Conservation (phyloP, 140 eudicot genomes). For the Senecio squalidus region DNA sequence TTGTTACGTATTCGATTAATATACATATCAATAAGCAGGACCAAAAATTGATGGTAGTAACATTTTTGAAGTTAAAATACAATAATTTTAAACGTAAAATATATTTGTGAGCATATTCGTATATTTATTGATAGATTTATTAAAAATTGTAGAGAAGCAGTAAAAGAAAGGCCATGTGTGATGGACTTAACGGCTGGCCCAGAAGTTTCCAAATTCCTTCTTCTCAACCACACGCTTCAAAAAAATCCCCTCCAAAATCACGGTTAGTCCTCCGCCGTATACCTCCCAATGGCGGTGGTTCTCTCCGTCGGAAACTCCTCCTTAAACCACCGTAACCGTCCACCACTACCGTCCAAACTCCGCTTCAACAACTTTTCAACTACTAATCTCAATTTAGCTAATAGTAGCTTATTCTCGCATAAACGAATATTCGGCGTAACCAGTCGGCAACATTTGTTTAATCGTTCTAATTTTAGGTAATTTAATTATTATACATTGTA, state of each 20-base stretch:
- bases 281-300: slow-evolving; percentile 32
- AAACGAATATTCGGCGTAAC: slow-evolving; percentile 6
- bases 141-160: too few relatives aligned
- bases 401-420: slow-evolving; percentile 7
- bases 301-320: slow-evolving; percentile 23
- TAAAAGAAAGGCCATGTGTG: too few relatives aligned
- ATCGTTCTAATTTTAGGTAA: slow-evolving; percentile 17
- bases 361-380: slow-evolving; percentile 10
- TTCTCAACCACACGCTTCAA: slow-evolving; percentile 22
- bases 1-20: too few relatives aligned
- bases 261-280: slow-evolving; percentile 16
- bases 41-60: too few relatives aligned
- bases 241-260: too few relatives aligned
- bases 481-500: not conserved
- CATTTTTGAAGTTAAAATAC: too few relatives aligned
- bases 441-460: slow-evolving; percentile 10
- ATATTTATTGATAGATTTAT: too few relatives aligned
- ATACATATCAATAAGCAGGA: too few relatives aligned
- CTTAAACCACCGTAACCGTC: slow-evolving; percentile 8
- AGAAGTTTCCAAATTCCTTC: slow-evolving; percentile 11
- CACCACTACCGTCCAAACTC: slow-evolving; percentile 4
- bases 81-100: too few relatives aligned
- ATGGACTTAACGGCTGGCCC: too few relatives aligned
- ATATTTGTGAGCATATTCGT: too few relatives aligned
- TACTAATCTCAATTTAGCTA: slow-evolving; percentile 6